Conservation (phyloP, 768 basidiomycete genomes). For the Leccinum fibrillosum region DNA sequence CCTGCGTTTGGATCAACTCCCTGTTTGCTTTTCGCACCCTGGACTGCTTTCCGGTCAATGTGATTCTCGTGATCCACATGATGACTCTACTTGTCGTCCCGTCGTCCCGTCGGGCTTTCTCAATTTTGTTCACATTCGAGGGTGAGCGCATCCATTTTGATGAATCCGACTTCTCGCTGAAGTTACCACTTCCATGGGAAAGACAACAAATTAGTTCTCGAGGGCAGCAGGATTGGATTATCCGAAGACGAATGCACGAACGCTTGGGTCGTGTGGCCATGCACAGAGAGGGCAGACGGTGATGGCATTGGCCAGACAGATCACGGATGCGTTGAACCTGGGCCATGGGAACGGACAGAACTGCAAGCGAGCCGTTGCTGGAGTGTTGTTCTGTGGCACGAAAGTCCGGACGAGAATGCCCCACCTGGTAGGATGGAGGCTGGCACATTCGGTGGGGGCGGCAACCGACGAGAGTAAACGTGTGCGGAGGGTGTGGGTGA, state of each 20-base stretch:
- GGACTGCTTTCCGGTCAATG: constrained; percentile 17
- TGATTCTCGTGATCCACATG: not conserved
- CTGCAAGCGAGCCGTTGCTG: constrained; percentile 34
- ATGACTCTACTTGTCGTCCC: not conserved
- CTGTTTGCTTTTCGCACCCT: constrained; percentile 24
- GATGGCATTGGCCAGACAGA: constrained; percentile 10
- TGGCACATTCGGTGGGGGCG: constrained; percentile 34
- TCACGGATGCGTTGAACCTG: constrained; percentile 22
- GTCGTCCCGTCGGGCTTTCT: constrained; percentile 9
- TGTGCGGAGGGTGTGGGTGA: constrained; percentile 27
- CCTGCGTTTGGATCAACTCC: constrained; percentile 21
- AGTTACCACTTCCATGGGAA: constrained; percentile 44
- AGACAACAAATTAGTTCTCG: constrained; percentile 57
- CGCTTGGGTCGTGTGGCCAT: constrained; percentile 7
- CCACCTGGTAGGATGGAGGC: constrained; percentile 23
- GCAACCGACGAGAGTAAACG: constrained; percentile 32
- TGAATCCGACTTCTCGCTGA: constrained; percentile 25
- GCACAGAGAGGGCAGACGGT: constrained; percentile 20
- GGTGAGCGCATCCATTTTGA: constrained; percentile 9
- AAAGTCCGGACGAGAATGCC: constrained; percentile 9
- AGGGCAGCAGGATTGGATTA: constrained; percentile 33
- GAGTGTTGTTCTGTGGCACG: not conserved
- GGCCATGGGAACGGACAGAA: constrained; percentile 35
- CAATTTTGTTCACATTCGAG: constrained; percentile 14
- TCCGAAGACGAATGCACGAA: constrained; percentile 18